Evolutionary conservation across 495 filamentous ascomycete species (phyloP), one percentile per base, ranked within the genome.

Genomic region (Neurospora tetrasperma): DNA sequence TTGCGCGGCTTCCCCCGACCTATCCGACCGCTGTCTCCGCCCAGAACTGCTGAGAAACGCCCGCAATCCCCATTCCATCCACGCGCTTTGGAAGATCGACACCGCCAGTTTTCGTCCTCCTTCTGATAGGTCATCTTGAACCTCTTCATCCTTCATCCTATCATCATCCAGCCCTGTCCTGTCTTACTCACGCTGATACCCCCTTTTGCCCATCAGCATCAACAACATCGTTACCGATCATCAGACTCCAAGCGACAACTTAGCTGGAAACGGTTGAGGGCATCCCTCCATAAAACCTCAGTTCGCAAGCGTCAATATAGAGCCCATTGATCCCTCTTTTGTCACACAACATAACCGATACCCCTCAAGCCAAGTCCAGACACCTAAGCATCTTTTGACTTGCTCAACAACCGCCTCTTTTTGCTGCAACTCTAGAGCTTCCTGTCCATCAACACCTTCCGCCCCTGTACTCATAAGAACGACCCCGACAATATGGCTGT

Each of bases 401-500:
- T 62, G 54, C 16, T 35, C 54, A 12, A 62, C 54, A 4, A 62
- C 12, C 12, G 31, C 54, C 54, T 62, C 54, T 62, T 62, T 5
- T 62, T 31, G 27, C 23, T 62, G 31, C 54, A 16, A 14, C 16
- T 27, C 12, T 35, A 1, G 16, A 35, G 54, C 54, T 35, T 35
- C 27, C 12, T 31, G 23, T 3, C 6, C 54, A 62, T 35, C 31
- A 35, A 16, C 4, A 35, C 4, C 54, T 31, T 62, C 16, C 27
- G 6, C 7, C 11, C 54, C 6, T 41, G 54, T 62, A 62, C 16
- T 35, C 14, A 31, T 31, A 31, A 59, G 12, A 31, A 62, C 54
- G 27, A 62, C 27, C 54, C 23, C 16, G 42, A 70, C 74, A 77
- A 18, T 23, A 80, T 80, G 76, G 79, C 78, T 42, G 70, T 80